A percentile compares a stretch with the other conserved stretches of the same genome.
phyloP scores from a whole-genome alignment of 75 land plant genomes.

The Pseudotsuga menziesii region DNA sequence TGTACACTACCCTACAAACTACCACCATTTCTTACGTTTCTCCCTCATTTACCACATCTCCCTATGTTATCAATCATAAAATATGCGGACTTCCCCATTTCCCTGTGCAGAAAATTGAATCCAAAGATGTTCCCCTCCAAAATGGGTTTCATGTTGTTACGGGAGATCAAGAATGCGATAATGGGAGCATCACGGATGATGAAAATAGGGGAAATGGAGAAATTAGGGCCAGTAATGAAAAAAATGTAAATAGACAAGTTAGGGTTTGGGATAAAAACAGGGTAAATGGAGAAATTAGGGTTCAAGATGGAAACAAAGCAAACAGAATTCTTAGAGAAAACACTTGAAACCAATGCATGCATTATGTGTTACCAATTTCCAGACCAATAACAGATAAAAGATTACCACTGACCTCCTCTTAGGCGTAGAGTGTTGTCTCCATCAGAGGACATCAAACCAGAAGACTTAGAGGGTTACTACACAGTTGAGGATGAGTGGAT shows the following conservation, averaged over 20 bases:
- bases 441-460: not conserved
- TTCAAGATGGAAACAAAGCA: no score
- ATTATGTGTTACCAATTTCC: no score
- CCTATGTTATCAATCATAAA: conserved; percentile 20
- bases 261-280: not conserved
- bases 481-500: no score
- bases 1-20: conserved; percentile 13
- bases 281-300: no score
- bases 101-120: not conserved
- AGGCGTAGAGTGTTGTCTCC: no score
- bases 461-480: not conserved
- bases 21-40: conserved; percentile 14
- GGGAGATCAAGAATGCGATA: not conserved
- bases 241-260: not conserved
- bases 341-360: no score
- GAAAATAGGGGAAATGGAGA: no score
- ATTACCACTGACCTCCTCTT: no score
- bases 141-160: not conserved
- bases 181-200: not conserved
- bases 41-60: no score
- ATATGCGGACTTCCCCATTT: conserved; percentile 5
- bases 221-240: no score
- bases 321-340: no score
- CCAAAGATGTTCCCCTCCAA: not conserved
- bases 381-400: no score